phyloP scores from a whole-genome alignment of 2,329 filamentous ascomycete genomes.

The Boeremia exigua region DNA sequence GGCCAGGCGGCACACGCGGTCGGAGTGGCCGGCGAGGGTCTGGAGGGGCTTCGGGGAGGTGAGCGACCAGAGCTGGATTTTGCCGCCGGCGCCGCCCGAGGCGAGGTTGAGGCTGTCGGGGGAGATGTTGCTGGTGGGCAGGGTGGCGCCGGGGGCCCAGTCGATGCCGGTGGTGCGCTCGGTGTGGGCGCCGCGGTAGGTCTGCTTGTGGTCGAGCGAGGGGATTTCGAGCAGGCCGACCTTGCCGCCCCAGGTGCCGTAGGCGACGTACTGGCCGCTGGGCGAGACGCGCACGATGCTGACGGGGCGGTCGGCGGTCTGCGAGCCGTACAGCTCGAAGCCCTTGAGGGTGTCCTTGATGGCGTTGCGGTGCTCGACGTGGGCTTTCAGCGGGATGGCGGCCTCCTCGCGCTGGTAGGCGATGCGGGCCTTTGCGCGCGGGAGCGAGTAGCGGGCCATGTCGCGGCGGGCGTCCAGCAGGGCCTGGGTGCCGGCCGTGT shows the following conservation, averaged over 20 bases:
- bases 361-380: conserved; percentile 89
- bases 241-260: conserved; percentile 91
- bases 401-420: conserved; percentile 81
- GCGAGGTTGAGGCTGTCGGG: conserved; percentile 80
- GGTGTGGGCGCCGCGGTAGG: conserved; percentile 78
- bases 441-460: conserved; percentile 84
- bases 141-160: conserved; percentile 84
- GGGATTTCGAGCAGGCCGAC: conserved; percentile 87
- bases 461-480: conserved; percentile 77
- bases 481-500: conserved; percentile 78
- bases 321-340: conserved; percentile 92
- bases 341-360: conserved; percentile 81
- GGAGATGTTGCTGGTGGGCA: conserved; percentile 74
- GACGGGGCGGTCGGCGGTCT: conserved; percentile 88
- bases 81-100: conserved; percentile 86
- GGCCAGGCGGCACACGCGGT: conserved; percentile 87
- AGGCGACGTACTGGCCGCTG: conserved; percentile 80
- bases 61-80: conserved; percentile 89
- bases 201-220: conserved; percentile 76
- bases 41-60: conserved; percentile 83
- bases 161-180: conserved; percentile 88
- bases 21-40: conserved; percentile 81
- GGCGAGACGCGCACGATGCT: conserved; percentile 93
- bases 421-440: conserved; percentile 77
- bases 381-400: conserved; percentile 82